Conservation (phyloP, 176 grass and related monocot species). For the Oryza longistaminata region DNA sequence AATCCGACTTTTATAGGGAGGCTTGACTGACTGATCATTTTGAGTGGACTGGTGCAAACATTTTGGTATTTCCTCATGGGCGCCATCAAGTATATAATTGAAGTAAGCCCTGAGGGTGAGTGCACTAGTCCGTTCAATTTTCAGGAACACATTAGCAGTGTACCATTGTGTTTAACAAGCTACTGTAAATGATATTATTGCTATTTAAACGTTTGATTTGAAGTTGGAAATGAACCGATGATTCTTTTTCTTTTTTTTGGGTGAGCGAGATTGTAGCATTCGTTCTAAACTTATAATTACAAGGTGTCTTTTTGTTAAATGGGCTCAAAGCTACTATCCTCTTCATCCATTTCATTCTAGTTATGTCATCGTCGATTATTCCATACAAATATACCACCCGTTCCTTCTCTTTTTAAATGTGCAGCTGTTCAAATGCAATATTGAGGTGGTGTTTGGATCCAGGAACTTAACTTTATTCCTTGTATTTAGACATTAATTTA, state of each 20-base stretch:
- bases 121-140: neutral
- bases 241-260: neutral
- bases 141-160: neutral
- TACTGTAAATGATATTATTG: constrained; percentile 14
- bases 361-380: no score
- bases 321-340: neutral
- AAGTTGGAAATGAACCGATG: neutral
- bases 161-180: neutral
- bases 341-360: neutral
- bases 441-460: no score
- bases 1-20: neutral
- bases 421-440: neutral
- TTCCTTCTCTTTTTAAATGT: neutral
- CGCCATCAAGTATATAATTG: constrained; percentile 25
- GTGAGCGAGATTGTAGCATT: neutral
- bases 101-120: neutral
- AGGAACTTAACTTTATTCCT: no score
- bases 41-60: constrained; percentile 2
- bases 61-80: neutral
- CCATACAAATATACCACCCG: neutral
- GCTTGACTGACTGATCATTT: constrained; percentile 10
- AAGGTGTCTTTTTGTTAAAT: neutral
- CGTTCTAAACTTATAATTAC: neutral
- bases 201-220: neutral
- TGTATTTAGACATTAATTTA: no score